Percentiles rank a stretch among this genome's conserved stretches.
Evolutionary conservation across 2,329 filamentous ascomycete species (phyloP).

Genomic region (Epicoccum nigrum): DNA sequence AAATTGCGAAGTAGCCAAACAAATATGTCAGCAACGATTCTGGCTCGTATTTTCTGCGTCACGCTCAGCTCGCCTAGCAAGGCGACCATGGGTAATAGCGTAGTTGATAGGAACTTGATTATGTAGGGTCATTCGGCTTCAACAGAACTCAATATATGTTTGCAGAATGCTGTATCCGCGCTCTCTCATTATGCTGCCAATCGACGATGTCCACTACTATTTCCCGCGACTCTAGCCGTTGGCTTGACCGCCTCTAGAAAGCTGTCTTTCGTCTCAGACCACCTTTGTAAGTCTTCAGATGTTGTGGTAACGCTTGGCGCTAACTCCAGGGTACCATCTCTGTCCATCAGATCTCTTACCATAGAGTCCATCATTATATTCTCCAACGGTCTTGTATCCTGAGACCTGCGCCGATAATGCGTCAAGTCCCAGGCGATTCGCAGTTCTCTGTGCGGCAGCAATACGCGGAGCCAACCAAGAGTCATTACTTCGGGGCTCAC

Average conservation of each 20-base stretch:
- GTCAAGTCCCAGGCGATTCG: constrained; percentile 8
- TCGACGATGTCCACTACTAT: too few relatives aligned
- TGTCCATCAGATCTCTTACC: background rate
- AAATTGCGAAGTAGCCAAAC: too few relatives aligned
- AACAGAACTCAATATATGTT: too few relatives aligned
- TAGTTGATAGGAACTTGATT: too few relatives aligned
- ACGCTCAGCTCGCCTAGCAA: too few relatives aligned
- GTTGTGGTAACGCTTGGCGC: constrained; percentile 3
- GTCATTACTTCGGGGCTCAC: background rate
- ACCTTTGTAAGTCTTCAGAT: background rate
- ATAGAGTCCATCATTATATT: background rate
- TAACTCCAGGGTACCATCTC: constrained; percentile 1
- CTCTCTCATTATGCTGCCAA: too few relatives aligned
- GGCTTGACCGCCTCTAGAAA: background rate
- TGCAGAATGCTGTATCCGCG: too few relatives aligned
- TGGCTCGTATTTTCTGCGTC: too few relatives aligned
- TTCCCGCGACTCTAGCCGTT: too few relatives aligned
- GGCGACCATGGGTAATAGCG: too few relatives aligned
- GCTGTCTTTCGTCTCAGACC: background rate
- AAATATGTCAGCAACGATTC: too few relatives aligned
- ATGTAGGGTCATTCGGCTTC: too few relatives aligned
- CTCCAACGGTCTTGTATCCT: background rate
- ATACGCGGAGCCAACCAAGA: constrained; percentile 3
- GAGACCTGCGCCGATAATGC: background rate
- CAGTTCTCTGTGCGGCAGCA: background rate